A percentile compares a stretch with the other conserved stretches of the same genome.
These are phyloP conservation scores for Phaeomoniella chlamydospora DNA, from an alignment of 2,329 filamentous ascomycete genomes.

Conservation along the genomic window DNA sequence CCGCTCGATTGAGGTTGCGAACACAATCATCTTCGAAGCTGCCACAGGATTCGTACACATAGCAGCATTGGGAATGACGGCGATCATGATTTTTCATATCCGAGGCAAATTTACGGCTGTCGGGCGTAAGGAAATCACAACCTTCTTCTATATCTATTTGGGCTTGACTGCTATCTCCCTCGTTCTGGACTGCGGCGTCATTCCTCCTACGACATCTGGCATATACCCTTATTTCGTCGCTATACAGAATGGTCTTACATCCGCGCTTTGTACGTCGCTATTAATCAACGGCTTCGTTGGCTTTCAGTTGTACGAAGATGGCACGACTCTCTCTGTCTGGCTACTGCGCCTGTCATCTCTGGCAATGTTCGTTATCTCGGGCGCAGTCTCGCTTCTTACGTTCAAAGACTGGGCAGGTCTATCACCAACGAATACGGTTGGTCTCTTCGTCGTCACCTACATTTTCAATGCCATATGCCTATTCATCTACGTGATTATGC, in stretches of 20 bases:
- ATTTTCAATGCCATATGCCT: conserved; percentile 79
- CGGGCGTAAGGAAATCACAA: conserved; percentile 66
- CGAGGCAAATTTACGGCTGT: conserved; percentile 97
- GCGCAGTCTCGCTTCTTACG: conserved; percentile 76
- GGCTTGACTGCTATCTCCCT: conserved; percentile 78
- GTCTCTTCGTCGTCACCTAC: conserved; percentile 84
- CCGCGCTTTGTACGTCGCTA: conserved; percentile 74
- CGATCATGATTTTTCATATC: conserved; percentile 94
- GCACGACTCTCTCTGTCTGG: conserved; percentile 87
- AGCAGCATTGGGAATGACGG: conserved; percentile 75
- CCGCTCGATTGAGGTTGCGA: conserved; percentile 86
- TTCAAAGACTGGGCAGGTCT: conserved; percentile 87
- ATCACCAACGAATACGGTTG: conserved; percentile 70
- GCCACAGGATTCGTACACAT: conserved; percentile 90
- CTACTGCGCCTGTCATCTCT: conserved; percentile 66
- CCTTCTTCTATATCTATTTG: conserved; percentile 97
- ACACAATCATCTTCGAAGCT: conserved; percentile 96
- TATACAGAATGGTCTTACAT: conserved; percentile 70
- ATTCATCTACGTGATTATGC: conserved; percentile 72
- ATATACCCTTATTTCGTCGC: conserved; percentile 87
- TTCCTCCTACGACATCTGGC: conserved; percentile 58
- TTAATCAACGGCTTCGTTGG: conserved; percentile 97
- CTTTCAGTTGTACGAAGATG: conserved; percentile 96
- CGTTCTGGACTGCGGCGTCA: conserved; percentile 81
- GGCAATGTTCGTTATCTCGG: conserved; percentile 72